These are phyloP conservation scores for Erythrobasidium hasegawianum DNA, from an alignment of 1,284 basidiomycete genomes.

Conservation along the genomic window DNA sequence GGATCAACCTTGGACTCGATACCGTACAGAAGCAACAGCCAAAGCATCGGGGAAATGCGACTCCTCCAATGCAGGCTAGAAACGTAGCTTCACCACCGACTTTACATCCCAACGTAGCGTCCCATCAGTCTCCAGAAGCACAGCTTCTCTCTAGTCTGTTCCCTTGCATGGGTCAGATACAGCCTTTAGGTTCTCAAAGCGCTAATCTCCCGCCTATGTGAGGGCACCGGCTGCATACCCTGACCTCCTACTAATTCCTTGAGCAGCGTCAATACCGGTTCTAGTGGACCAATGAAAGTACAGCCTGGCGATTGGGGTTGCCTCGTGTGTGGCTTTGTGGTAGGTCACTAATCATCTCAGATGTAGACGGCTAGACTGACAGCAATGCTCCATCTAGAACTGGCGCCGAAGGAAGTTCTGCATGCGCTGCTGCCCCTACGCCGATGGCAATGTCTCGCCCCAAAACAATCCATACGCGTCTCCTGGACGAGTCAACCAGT, in stretches of 20 bases:
- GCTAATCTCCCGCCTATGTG: slow-evolving; percentile 12
- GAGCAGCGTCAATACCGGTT: slow-evolving; percentile 29
- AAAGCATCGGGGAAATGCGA: no score
- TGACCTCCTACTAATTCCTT: not conserved
- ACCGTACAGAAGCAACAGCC: not conserved
- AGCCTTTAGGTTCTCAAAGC: slow-evolving; percentile 5
- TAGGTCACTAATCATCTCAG: no score
- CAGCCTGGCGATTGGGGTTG: slow-evolving; percentile 35
- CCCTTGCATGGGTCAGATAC: slow-evolving; percentile 4
- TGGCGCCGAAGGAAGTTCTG: slow-evolving; percentile 32
- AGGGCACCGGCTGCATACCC: not conserved
- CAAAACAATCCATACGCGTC: not conserved
- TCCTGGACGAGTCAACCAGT: no score
- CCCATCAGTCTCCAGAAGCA: not conserved
- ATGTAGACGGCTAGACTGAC: no score
- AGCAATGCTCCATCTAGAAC: no score
- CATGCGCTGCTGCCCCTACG: slow-evolving; percentile 33
- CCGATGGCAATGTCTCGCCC: slow-evolving; percentile 16
- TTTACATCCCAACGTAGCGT: not conserved
- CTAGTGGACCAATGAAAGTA: slow-evolving; percentile 25
- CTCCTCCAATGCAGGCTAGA: no score
- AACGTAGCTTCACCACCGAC: not conserved
- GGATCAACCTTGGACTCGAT: slow-evolving; percentile 28
- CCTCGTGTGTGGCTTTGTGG: slow-evolving; percentile 18
- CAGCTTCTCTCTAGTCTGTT: slow-evolving; percentile 11